A percentile compares a stretch with the other conserved stretches of the same genome.
Evolutionary conservation across 2,329 filamentous ascomycete species (phyloP).

Genomic region (Ampelomyces quisqualis): DNA sequence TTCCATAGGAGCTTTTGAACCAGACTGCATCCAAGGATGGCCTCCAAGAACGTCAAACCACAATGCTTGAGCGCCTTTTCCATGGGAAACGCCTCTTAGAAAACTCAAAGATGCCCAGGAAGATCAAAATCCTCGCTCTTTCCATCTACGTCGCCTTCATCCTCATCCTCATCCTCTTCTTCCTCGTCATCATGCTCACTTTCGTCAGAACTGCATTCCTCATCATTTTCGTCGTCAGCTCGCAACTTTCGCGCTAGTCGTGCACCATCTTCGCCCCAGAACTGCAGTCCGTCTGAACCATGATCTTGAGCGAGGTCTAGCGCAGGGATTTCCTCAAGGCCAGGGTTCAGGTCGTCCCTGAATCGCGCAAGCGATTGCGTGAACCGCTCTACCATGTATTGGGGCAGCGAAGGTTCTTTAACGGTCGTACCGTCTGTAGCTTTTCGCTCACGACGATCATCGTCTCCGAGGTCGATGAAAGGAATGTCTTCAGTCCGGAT

Average conservation of each 20-base stretch:
- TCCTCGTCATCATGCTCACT: slow-evolving; percentile 38
- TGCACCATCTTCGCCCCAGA: slow-evolving; percentile 38
- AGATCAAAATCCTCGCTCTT: slow-evolving; percentile 36
- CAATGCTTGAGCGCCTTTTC: no score
- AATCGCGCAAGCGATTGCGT: slow-evolving; percentile 49
- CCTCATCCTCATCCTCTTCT: slow-evolving; percentile 31
- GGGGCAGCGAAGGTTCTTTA: slow-evolving; percentile 44
- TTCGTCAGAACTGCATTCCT: slow-evolving; percentile 37
- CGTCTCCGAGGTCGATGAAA: slow-evolving; percentile 41
- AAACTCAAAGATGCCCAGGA: slow-evolving; percentile 37
- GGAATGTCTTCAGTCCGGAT: slow-evolving; percentile 36
- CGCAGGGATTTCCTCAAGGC: slow-evolving; percentile 36
- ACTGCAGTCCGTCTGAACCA: slow-evolving; percentile 34
- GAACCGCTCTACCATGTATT: slow-evolving; percentile 51
- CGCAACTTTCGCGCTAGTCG: slow-evolving; percentile 24
- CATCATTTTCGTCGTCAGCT: slow-evolving; percentile 29
- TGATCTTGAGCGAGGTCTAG: slow-evolving; percentile 31
- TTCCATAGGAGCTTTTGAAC: slow-evolving; percentile 2
- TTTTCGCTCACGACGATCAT: slow-evolving; percentile 37
- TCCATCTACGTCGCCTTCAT: slow-evolving; percentile 22
- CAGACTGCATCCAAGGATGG: no score
- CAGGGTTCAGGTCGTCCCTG: slow-evolving; percentile 46
- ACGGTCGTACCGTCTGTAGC: slow-evolving; percentile 41
- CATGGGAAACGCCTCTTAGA: slow-evolving; percentile 13
- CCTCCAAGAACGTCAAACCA: no score